Percentiles rank a stretch among this genome's conserved stretches.
These are phyloP conservation scores for Nitzschia sp. DNA, from an alignment of 108 stramenopile species.

Conservation along the genomic window DNA sequence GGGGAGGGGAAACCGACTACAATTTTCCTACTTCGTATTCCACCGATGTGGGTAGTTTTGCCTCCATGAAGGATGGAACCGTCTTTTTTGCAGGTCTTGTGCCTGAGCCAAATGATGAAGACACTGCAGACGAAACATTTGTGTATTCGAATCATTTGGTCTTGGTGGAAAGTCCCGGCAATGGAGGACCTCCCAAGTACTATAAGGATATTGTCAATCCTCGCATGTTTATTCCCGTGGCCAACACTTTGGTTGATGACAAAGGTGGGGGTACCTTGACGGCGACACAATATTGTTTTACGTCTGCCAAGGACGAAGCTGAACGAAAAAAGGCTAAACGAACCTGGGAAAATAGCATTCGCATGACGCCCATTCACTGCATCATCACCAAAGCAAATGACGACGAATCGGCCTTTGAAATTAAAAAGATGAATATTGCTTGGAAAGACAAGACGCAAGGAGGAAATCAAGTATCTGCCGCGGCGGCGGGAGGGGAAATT, in stretches of 20 bases:
- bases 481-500: neutral
- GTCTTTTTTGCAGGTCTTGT: slow-evolving; percentile 2
- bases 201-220: slow-evolving; percentile 14
- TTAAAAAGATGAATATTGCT: neutral
- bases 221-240: slow-evolving; percentile 4
- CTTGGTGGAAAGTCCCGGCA: slow-evolving; percentile 10
- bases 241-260: neutral
- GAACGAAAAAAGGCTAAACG: neutral
- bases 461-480: slow-evolving; percentile 10
- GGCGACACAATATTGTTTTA: slow-evolving; percentile 10
- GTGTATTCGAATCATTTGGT: neutral
- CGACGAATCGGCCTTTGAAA: neutral
- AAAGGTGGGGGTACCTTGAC: neutral
- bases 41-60: neutral
- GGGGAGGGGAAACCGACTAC: neutral
- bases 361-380: slow-evolving; percentile 5
- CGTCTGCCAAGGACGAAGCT: neutral
- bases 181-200: slow-evolving; percentile 1
- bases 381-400: neutral
- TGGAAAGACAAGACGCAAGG: slow-evolving; percentile 6
- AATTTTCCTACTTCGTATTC: neutral
- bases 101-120: neutral
- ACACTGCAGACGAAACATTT: neutral
- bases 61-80: slow-evolving; percentile 11
- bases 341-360: slow-evolving; percentile 8